Evolutionary conservation across 2,329 filamentous ascomycete genomes (phyloP), one percentile per base, ranked within the genome.

Genomic region (Juglanconis sp.): DNA sequence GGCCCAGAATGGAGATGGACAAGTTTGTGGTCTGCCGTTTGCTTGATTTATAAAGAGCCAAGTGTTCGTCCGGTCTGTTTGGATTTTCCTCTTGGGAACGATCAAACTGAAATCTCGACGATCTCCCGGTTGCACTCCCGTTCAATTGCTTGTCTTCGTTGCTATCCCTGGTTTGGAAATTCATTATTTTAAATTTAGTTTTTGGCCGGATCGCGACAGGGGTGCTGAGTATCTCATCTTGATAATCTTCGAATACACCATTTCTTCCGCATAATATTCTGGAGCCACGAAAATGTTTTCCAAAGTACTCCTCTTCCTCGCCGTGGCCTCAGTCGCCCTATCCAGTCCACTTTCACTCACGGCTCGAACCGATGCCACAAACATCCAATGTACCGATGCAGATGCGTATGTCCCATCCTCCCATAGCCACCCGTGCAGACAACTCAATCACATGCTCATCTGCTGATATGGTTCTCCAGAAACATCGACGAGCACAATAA

Each of bases 401-500:
- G 48, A 50, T 38, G 58, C 56, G 53, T 56, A 40, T 52, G 46
- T 17, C 9, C 9, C 17, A 11, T 13, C 11, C 30, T 1, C 8
- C 40, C 24, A 24, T 24, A 24, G 24, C 24, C 24, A 24, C 24
- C 24, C 2, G 24, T 2, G 24, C 24, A 24, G 24, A 24, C 24
- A 24, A 24, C 24, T 24, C 24, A 2, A 2, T 24, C 24, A 24
- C 24, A 24, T 2, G 24, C 24, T 34, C 30, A 15, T 34, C 11
- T 31, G 15, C 4, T n/a, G 4, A 5, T n/a, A 7, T 51, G 10
- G 3, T 6, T n/a, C 1, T 24, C 4, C 30, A 78, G 74, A 6
- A 71, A 76, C 60, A 77, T 80, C 61, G 72, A 76, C 63, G 75
- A 76, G 63, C 79, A 83, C 67, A 80, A 83, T 68, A 75, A 83